These are phyloP conservation scores for Aspergillus pseudotamarii DNA, from an alignment of 2,329 filamentous ascomycete genomes.

Conservation along the genomic window DNA sequence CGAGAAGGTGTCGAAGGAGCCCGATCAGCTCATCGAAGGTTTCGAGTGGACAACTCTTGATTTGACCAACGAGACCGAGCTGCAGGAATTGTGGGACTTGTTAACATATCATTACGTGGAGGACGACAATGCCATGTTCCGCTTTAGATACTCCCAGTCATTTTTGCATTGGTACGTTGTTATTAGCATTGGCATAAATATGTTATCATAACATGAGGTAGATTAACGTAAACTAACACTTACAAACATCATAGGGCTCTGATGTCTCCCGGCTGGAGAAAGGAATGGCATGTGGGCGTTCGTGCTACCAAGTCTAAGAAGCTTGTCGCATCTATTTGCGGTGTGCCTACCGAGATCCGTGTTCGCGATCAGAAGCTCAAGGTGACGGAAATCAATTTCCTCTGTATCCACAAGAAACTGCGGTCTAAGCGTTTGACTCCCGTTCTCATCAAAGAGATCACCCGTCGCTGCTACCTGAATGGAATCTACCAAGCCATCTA, in stretches of 20 bases:
- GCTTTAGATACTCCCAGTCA: conserved; percentile 89
- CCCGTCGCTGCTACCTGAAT: conserved; percentile 82
- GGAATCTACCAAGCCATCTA: conserved; percentile 95
- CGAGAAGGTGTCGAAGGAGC: conserved; percentile 77
- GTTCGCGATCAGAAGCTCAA: conserved; percentile 75
- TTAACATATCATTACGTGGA: conserved; percentile 95
- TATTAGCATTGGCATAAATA: neutral
- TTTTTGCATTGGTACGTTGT: conserved; percentile 78
- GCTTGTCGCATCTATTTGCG: conserved; percentile 93
- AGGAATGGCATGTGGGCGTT: conserved; percentile 93
- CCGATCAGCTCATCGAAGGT: conserved; percentile 72
- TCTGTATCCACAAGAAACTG: conserved; percentile 97
- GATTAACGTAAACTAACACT: neutral
- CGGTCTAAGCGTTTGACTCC: conserved; percentile 89
- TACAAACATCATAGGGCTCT: conserved; percentile 67
- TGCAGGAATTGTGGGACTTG: conserved; percentile 89
- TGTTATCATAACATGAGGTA: neutral
- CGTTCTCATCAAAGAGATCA: conserved; percentile 97
- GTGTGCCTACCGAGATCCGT: conserved; percentile 80
- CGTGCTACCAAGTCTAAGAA: conserved; percentile 80
- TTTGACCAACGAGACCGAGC: conserved; percentile 72
- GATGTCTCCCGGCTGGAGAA: conserved; percentile 90
- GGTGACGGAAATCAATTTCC: conserved; percentile 94
- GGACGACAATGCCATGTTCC: conserved; percentile 94
- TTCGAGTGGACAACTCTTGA: conserved; percentile 97